Base-by-base conservation (phyloP, 768 basidiomycete species). In the Hortiboletus flavorubellus region DNA sequence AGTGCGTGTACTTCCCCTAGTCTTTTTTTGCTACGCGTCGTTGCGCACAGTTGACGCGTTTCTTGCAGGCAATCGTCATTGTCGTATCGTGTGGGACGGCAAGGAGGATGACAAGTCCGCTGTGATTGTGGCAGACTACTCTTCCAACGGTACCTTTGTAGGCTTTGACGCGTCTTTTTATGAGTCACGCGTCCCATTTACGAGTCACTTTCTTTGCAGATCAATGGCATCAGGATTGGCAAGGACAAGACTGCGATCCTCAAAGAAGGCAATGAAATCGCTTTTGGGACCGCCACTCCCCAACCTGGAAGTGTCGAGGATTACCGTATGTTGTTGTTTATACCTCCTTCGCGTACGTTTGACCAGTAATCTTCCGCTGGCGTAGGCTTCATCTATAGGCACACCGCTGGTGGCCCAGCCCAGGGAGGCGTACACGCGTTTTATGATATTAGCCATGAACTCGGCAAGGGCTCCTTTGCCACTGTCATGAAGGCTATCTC, bases 401-500 rank as follows among this genome's bases (percentile, higher is more conserved):
- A 86, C 59, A 76, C 79, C 11, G 84, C 85, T 7, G 73, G 67
- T 30, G 78, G 80, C 0, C 72, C 74, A 14, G 75, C 80, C 0
- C 71, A 70, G 21, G 76, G 75, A 5, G 86, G 85, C 4, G 70
- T 91, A 10, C 82, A 86, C 64, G 80, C 80, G 1, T 73, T 76
- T 51, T 91, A 91, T 67, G 88, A 90, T 58, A 64, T 90, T 38
- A 75, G 78, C 33, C 68, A 75, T 48, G 86, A 90, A 68, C 81
- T 98, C 4, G 96, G 96, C 50, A 87, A 86, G 62, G 96, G 96
- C 9, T 86, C 91, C 3, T 98, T 97, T 67, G 96, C 93, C 5
- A 87, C 87, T 10, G 96, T 98, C 18, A 81, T 86, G 75, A 90
- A 88, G 68, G 93, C 91, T 2, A 76, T 94, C 43, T 80, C 84